Percentiles rank a stretch among this genome's conserved stretches.
Evolutionary conservation across 306 rosid genomes (phyloP).

Genomic region (Betula pendula): DNA sequence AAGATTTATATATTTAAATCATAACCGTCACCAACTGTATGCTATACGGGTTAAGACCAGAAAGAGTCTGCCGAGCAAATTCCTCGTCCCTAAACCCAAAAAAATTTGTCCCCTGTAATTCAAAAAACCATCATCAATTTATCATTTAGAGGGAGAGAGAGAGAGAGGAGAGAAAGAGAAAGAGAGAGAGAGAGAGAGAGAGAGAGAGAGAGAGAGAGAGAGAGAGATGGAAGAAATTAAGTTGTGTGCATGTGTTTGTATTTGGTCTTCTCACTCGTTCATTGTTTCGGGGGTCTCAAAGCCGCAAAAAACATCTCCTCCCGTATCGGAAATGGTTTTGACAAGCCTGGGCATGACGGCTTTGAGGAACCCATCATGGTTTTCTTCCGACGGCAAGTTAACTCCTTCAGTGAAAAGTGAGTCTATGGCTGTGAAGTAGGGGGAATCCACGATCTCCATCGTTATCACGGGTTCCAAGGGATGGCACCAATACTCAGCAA

Average conservation of each 20-base stretch:
- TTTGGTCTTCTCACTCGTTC: conserved; percentile 34
- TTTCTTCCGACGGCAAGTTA: conserved; percentile 24
- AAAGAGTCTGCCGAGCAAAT: conserved; percentile 56
- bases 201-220: not conserved
- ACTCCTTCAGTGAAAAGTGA: conserved; percentile 46
- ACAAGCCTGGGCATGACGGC: conserved; percentile 35
- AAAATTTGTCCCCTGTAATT: conserved; percentile 69
- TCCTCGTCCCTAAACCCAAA: conserved; percentile 85
- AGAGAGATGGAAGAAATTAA: too few relatives aligned
- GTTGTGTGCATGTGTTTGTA: too few relatives aligned
- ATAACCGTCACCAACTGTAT: conserved; percentile 46
- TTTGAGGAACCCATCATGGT: conserved; percentile 7
- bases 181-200: not conserved
- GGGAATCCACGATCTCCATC: conserved; percentile 46
- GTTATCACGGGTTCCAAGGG: conserved; percentile 3
- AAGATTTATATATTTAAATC: not conserved
- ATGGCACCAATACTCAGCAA: conserved; percentile 52
- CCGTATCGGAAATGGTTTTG: conserved; percentile 24
- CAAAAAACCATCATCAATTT: not conserved
- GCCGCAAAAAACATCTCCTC: conserved; percentile 30
- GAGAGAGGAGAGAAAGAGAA: not conserved
- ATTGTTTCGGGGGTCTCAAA: conserved; percentile 54
- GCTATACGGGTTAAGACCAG: conserved; percentile 51
- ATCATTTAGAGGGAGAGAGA: not conserved
- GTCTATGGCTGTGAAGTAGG: conserved; percentile 45